Conservation (phyloP, 768 basidiomycete species). For the Leccinum longicurvipes region DNA sequence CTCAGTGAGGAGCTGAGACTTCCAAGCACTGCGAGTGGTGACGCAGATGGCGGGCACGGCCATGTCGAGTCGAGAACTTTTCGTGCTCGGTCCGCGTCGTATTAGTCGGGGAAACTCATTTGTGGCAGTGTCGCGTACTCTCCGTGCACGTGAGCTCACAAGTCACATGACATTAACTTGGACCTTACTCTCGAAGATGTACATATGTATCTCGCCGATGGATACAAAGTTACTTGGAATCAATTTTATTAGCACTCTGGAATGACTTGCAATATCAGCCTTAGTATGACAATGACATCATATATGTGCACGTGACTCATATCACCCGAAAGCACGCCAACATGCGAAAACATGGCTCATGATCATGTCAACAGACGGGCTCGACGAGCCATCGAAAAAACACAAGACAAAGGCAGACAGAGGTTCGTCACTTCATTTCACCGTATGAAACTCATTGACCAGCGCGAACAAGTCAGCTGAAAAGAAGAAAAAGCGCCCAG, state of each 20-base stretch:
- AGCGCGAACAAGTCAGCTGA: constrained; percentile 12
- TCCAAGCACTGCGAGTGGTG: constrained; percentile 31
- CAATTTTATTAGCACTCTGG: too few relatives aligned
- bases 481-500: constrained; percentile 36
- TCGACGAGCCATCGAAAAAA: background rate
- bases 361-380: constrained; percentile 5
- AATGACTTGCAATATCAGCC: too few relatives aligned
- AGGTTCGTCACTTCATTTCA: constrained; percentile 16
- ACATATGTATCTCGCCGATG: too few relatives aligned
- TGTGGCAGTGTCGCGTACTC: constrained; percentile 21
- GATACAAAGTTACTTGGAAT: too few relatives aligned
- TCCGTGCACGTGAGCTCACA: constrained; percentile 4
- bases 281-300: too few relatives aligned
- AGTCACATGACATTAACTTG: too few relatives aligned
- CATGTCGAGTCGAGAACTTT: too few relatives aligned
- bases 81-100: too few relatives aligned
- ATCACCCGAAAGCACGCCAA: too few relatives aligned
- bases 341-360: too few relatives aligned
- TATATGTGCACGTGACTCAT: too few relatives aligned
- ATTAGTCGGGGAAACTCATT: constrained; percentile 9
- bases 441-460: constrained; percentile 2
- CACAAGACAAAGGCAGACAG: constrained; percentile 7
- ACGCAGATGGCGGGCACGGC: constrained; percentile 23
- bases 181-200: too few relatives aligned
- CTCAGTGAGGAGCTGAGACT: constrained; percentile 13